Evolutionary conservation across 106 monocot species (phyloP), one percentile per base, ranked within the genome.

Genomic region (Dendrobium nobile): DNA sequence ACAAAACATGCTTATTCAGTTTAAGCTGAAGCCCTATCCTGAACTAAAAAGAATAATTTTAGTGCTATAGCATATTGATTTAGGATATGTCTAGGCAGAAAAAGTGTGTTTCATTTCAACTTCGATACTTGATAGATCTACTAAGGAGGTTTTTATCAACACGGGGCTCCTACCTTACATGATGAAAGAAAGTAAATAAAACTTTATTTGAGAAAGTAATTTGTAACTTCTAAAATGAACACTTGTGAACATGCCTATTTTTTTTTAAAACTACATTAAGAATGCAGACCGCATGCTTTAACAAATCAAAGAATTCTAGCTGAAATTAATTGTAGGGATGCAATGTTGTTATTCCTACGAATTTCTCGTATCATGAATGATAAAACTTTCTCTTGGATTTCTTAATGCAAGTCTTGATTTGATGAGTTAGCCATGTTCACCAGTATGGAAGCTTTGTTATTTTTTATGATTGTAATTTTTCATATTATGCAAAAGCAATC

Each of bases 41-140:
- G 70, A 37, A 33, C 27, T 70, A 70, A 37, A 68, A 68, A 68
- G 27, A 33, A 70, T 31, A 70, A 70, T 33, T 70, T 70, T 70
- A 31, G 37, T 37, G 6, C 18, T 9, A 24, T 64, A 22, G 70
- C 31, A 37, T 70, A 33, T 70, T 70, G 20, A 70, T 70, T 70
- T 33, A 26, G 67, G 27, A 67, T 67, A 67, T 28, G 6, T 67
- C 26, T 27, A 67, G 67, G 28, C 11, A 27, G 64, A 7, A 67
- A 28, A 1, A 67, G 13, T 19, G 24, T 9, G 51, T 68, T 68
- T 68, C 15, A 11, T 33, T 26, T 33, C 7, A 4, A 13, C 51
- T 70, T 33, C 13, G 7, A 33, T 4, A 70, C 27, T 16, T 70
- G 27, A 70, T 70, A 33, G 33, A 70, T 31, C 33, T 13, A 7